Base-by-base conservation (phyloP, 1,284 basidiomycete species). In the Trametes hirsuta region DNA sequence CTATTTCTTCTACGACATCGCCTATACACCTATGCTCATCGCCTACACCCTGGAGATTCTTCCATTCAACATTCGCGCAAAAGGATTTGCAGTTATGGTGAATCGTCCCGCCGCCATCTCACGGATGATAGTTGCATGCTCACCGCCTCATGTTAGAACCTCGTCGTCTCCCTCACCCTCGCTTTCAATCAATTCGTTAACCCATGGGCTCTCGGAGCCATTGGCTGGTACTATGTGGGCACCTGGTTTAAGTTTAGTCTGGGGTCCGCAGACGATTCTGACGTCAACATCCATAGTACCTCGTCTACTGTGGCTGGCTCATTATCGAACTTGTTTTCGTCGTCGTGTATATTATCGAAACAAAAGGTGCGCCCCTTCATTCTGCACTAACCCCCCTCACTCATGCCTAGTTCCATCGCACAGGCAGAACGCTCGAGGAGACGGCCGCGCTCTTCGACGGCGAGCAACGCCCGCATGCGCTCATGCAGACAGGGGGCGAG, bases 161-260 rank as follows among this genome's bases (percentile, higher is more conserved):
- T 87, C 48, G 77, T 78, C 6, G 77, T 87, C 15, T 83, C 82
- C 67, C 69, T 84, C 15, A 83, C 82, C 0, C 75, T 84, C 25
- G 82, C 83, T 0, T 87, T 90, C 77, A 91, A 90, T 69, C 86
- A 88, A 69, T 90, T 88, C 64, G 82, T 89, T 47, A 91, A 91
- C 70, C 88, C 89, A 4, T 83, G 86, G 76, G 88, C 87, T 1
- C 76, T 91, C 34, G 77, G 79, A n/a, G 79, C 79, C 1, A 81
- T 91, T 15, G 81, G 80, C 22, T 91, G 88, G 87, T 83, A 81
- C 78, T 91, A 90, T 63, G 79, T 80, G 59, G 53, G 69, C 55
- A 2, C 50, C 53, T 25, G 24, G 54, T 6, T 47, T 55, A 18
- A 58, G 41, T 34, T 46, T 57, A 24, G 48, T 49, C 25, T 45